Evolutionary conservation across 768 basidiomycete genomes (phyloP), one percentile per base, ranked within the genome.

Genomic region (Amanita exitialis): DNA sequence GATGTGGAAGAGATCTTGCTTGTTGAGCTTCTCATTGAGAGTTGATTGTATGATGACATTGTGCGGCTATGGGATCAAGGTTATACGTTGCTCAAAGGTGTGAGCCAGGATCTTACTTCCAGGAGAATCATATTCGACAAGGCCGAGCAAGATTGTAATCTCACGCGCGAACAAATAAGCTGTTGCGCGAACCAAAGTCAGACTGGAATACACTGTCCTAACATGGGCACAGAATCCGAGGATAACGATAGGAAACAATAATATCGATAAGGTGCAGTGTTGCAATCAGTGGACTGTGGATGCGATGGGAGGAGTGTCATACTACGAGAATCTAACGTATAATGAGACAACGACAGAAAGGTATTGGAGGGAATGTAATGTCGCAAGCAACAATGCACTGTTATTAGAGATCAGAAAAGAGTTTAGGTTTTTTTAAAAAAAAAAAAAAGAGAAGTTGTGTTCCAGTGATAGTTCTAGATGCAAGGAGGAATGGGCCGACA

Each of bases 11-110:
- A 51, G 42, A 4, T 55, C 58, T 59, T 63, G 94, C 95, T 92
- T 95, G 57, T 71, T 68, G 53, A 86, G 77, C 68, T 95, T 93
- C 59, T 97, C 94, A 4, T 78, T 70, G 51, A 98, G 72, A 20
- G 93, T 92, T 15, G 83, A 85, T 61, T 93, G 86, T 58, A 97
- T 94, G 65, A 96, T 92, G 57, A 89, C 83, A 67, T 90, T 95
- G 62, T 94, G 88, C 16, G 90, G 76, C 91, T 96, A 49, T 59
- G 51, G 9, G 10, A 54, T 38, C 32, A 47, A 20, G 34, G 46
- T 45, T 47, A 37, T 6, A 3, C 28, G n/a, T 32, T 42, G 30
- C 39, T 21, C 45, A 35, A 39, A 13, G 34, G 15, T 21, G 18
- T 28, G 42, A 28, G 8, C 16, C 20, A 7, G 27, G 30, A 51